Percentiles rank a stretch among this genome's conserved stretches.
Conservation (phyloP, 2,329 filamentous ascomycete species). For the Sphaerulina populicola region DNA sequence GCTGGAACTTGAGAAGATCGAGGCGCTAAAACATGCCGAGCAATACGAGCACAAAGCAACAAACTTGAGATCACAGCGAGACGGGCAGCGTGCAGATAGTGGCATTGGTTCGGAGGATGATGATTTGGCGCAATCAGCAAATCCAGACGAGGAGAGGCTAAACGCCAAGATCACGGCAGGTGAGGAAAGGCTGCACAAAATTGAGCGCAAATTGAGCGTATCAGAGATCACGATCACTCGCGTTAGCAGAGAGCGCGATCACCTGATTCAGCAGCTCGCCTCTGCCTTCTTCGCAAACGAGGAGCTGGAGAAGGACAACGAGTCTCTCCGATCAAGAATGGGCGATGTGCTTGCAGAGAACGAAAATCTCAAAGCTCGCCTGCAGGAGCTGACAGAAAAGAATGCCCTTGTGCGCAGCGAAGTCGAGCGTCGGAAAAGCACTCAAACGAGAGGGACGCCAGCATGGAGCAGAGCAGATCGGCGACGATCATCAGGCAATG, state of each 20-base stretch:
- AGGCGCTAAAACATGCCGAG: slow-evolving; percentile 46
- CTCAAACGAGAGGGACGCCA: background rate
- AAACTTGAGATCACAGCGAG: slow-evolving; percentile 42
- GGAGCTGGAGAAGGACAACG: slow-evolving; percentile 41
- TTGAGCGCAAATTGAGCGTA: slow-evolving; percentile 54
- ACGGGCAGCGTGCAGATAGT: slow-evolving; percentile 41
- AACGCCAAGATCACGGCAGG: slow-evolving; percentile 53
- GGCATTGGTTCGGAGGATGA: slow-evolving; percentile 42
- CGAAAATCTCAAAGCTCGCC: slow-evolving; percentile 52
- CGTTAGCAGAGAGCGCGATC: slow-evolving; percentile 56
- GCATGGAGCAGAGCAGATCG: background rate
- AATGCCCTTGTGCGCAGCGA: slow-evolving; percentile 37
- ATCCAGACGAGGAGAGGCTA: slow-evolving; percentile 50
- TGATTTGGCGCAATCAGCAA: slow-evolving; percentile 34
- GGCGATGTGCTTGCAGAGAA: slow-evolving; percentile 69
- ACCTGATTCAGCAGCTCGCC: slow-evolving; percentile 54
- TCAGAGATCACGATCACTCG: slow-evolving; percentile 57
- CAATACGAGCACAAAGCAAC: slow-evolving; percentile 55
- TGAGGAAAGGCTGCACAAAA: slow-evolving; percentile 54
- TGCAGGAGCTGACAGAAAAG: slow-evolving; percentile 35
- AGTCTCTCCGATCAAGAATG: slow-evolving; percentile 47
- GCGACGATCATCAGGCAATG: background rate
- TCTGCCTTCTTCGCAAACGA: slow-evolving; percentile 52
- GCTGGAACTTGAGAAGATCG: slow-evolving; percentile 49
- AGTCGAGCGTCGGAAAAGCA: slow-evolving; percentile 28